phyloP scores from a whole-genome alignment of 768 basidiomycete species.

The Tubosaeta sp. region DNA sequence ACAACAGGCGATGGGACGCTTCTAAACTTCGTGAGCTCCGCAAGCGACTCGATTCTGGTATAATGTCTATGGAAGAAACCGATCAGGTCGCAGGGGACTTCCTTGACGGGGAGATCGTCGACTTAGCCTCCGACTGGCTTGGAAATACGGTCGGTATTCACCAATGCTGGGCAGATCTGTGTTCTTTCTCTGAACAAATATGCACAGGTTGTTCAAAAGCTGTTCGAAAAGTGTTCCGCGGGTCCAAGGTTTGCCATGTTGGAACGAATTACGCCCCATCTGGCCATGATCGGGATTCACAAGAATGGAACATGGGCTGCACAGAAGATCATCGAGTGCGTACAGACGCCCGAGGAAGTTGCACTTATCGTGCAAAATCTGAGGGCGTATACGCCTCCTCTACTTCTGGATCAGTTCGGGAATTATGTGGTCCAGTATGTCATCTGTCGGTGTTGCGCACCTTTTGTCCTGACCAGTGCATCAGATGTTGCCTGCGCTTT shows the following conservation, averaged over 20 bases:
- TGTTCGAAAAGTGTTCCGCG: conserved; percentile 87
- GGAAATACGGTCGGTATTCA: conserved; percentile 68
- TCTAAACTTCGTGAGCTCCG: conserved; percentile 90
- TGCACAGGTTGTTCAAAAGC: conserved; percentile 85
- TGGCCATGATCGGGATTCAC: conserved; percentile 98
- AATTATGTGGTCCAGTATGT: conserved; percentile 91
- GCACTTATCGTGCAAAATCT: conserved; percentile 80
- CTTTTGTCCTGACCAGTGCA: conserved; percentile 4
- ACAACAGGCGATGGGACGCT: conserved; percentile 90
- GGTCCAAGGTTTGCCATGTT: conserved; percentile 83
- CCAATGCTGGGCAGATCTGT: not conserved
- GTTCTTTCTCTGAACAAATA: conserved; percentile 4
- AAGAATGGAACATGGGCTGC: conserved; percentile 99
- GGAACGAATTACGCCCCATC: conserved; percentile 87
- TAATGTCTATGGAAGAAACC: conserved; percentile 78
- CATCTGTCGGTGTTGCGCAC: not conserved
- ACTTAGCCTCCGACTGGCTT: conserved; percentile 95
- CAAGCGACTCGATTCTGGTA: conserved; percentile 89
- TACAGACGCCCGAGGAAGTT: conserved; percentile 82
- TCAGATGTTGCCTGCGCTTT: conserved; percentile 86
- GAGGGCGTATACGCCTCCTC: conserved; percentile 86
- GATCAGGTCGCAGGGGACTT: conserved; percentile 89
- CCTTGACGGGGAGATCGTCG: conserved; percentile 91
- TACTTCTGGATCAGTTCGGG: conserved; percentile 90
- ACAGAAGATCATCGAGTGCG: conserved; percentile 98